These are phyloP conservation scores for Vitis labrusca DNA, from an alignment of 164 flowering plant species.

Conservation along the genomic window DNA sequence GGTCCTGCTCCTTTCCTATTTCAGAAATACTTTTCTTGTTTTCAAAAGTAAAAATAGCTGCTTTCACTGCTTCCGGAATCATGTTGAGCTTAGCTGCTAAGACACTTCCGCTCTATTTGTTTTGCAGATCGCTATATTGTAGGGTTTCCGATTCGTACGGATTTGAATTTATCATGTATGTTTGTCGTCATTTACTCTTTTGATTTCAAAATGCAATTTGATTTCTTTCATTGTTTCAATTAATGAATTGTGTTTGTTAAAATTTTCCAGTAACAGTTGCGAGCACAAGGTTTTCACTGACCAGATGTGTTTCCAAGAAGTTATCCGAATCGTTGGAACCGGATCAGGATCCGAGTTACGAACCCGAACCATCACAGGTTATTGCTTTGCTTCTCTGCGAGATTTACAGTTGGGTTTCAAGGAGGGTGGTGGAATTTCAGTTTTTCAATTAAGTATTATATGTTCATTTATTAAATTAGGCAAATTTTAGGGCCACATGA, in stretches of 20 bases:
- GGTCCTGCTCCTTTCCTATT: background rate
- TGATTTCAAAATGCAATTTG: background rate
- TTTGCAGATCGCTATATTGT: conserved; percentile 6
- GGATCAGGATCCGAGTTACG: conserved; percentile 8
- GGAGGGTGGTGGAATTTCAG: background rate
- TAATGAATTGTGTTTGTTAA: background rate
- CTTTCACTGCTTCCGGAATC: too few relatives aligned
- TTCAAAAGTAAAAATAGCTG: too few relatives aligned
- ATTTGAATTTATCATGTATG: conserved; percentile 13
- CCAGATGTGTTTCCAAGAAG: conserved; percentile 27
- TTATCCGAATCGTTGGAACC: conserved; percentile 23
- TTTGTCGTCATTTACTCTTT: background rate
- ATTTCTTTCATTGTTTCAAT: background rate
- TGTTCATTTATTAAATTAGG: background rate
- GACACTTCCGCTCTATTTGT: background rate
- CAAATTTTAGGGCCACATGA: background rate
- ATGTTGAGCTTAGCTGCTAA: too few relatives aligned
- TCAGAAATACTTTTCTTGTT: too few relatives aligned
- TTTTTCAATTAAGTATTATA: background rate
- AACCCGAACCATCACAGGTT: conserved; percentile 25
- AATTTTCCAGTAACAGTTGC: background rate
- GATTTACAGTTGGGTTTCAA: background rate
- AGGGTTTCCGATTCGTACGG: conserved; percentile 2
- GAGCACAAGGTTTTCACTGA: conserved; percentile 3
- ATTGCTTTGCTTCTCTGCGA: background rate